Evolutionary conservation across 1,284 basidiomycete genomes (phyloP), one percentile per base, ranked within the genome.

Genomic region (Bondarzewia mesenterica): DNA sequence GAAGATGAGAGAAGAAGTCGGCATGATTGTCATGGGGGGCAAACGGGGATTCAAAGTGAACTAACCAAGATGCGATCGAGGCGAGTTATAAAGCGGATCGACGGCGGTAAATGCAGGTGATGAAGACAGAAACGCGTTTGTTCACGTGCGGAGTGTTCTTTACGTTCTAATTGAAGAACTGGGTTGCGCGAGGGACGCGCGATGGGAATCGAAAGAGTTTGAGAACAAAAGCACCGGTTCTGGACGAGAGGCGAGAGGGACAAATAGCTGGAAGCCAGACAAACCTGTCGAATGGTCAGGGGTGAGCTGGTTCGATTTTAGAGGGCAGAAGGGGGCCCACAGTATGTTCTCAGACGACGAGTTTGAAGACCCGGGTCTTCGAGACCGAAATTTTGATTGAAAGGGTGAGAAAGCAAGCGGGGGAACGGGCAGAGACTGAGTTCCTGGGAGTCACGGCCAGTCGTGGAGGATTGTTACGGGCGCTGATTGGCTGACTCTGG

Each of bases 1-100:
- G 59, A 71, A 68, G 60, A 67, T 64, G 57, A 66, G 61, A 38
- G 58, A 52, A 38, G 53, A 35, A 14, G 54, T 54, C 43, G 63
- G 55, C 57, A 63, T 61, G 44, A 48, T 44, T 44, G 42, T 43
- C 49, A 51, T 47, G 39, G 44, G 41, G 47, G 38, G 49, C 29
- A 37, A 47, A 25, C 45, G 48, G 43, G 50, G 42, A 27, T 35
- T 35, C 50, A 44, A 44, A 49, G 53, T 39, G 55, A 52, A 48
- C 49, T 52, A 46, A 50, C 51, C 42, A 57, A 54, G 46, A 39
- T 49, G 23, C 40, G 50, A 44, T 42, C 49, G 52, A n/a, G n/a
- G n/a, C 15, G 27, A 22, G 46, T 53, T 50, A 48, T 46, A 53
- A 47, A 32, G 47, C 16, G 29, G 44, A 38, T n/a, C n/a, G n/a